Evolutionary conservation across 1,139 yeast species (phyloP), one percentile per base, ranked within the genome.

Genomic region (Pichia sp.): DNA sequence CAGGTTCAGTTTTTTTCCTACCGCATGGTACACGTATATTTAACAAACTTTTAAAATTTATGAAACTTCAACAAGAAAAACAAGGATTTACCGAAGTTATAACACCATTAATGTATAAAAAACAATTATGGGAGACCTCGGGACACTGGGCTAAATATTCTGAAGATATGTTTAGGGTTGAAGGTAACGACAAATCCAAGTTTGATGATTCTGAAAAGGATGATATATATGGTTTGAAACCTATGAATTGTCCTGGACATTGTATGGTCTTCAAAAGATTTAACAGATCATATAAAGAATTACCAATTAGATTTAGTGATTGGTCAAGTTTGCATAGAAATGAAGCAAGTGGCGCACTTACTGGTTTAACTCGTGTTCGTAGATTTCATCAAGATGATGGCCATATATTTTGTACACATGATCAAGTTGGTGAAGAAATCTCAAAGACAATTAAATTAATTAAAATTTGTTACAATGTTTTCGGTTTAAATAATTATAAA

Each of bases 191-290:
- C 49, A 20, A 37, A 12, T 41, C 54, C 3, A 55, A 52, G 30
- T 30, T 48, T 22, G 48, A 45, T 12, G 63, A 57, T 28, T 56
- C 54, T n/a, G 60, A 58, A 34, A 44, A 46, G 16, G 51, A 57
- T 25, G 48, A 55, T 6, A 65, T 69, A 2, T 87, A 73, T 60
- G 97, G 96, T 50, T 77, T 92, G 54, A 92, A 92, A 66, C 97
- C 98, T 56, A 92, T 92, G 98, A 92, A 92, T 71, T 90, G 97
- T 70, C 98, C 98, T 22, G 97, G 97, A 42, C 98, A 92, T 67
- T 90, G 97, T 73, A 65, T 92, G 53, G 75, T 92, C 62, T 92
- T 86, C 71, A 82, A 83, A 60, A 69, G 89, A 44, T 80, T 92
- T 63, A 95, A 87, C 63, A 81, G 96, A 66, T 86, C 96, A 3